Base-by-base conservation (phyloP, 2,329 filamentous ascomycete genomes). In the Pestalotiopsis sp. region DNA sequence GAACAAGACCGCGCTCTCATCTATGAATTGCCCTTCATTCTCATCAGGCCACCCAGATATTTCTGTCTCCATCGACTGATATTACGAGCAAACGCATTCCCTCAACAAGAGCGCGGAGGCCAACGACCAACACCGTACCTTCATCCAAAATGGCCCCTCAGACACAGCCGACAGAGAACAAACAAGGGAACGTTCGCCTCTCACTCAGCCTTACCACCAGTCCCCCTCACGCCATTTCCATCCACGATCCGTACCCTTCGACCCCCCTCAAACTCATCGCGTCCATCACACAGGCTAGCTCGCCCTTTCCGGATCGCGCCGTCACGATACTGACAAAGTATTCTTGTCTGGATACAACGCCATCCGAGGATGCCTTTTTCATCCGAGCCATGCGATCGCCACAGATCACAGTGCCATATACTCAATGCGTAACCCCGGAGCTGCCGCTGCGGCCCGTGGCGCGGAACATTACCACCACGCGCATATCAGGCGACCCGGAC, bases 291-390 rank as follows among this genome's bases (percentile, higher is more conserved):
- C 64, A 66, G 55, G 13, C 12, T 25, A 52, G 25, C 13, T 66
- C 64, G 3, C 64, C 64, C 20, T 66, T 60, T 39, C 64, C 64
- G 31, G 52, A 60, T 49, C 55, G 64, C 31, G 31, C 64, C 36
- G 38, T 66, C 64, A 66, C 64, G 11, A 31, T 66, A 20, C 20
- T 66, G 55, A 60, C 64, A 20, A 66, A 66, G 20, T 66, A 66
- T 36, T 66, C 64, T 23, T 66, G 55, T 12, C 52, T 66, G 64
- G 64, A 66, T 20, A 60, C 38, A 39, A 49, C 64, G 17, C 64
- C 64, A 4, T 31, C 36, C 1, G 52, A 17, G 13, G 64, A 66
- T n/a, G 64, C 64, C 23, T 66, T 66, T 39, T 49, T 45, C 55
- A 36, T 49, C 64, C 64, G 20, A 12, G 20, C 55, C 36, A 60